Conservation (phyloP, 192 early-diverging fungal genomes). For the Pecoramyces ruminantium region DNA sequence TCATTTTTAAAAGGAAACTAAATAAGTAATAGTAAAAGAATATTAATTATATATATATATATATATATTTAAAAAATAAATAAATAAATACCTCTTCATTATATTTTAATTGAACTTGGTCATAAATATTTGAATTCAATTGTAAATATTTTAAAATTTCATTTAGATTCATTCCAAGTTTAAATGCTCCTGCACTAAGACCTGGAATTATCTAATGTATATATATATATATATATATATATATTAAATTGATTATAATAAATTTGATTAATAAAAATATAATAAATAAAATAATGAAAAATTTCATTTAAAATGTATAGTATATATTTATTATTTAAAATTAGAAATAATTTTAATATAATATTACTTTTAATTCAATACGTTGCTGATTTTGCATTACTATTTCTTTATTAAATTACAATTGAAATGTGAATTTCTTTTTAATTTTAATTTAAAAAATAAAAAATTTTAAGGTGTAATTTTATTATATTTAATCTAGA, state of each 20-base stretch:
- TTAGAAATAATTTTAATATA: too few relatives aligned
- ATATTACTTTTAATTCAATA: not conserved
- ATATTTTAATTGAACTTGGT: not conserved
- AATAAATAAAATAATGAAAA: too few relatives aligned
- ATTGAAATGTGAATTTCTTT: too few relatives aligned
- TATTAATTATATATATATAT: not conserved
- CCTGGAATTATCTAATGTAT: not conserved
- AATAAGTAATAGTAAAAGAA: not conserved
- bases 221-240: not conserved
- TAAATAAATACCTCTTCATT: not conserved
- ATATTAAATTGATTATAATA: too few relatives aligned
- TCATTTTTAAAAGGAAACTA: not conserved
- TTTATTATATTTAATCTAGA: too few relatives aligned
- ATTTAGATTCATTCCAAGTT: not conserved
- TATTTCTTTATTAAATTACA: too few relatives aligned
- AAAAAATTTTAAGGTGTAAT: too few relatives aligned
- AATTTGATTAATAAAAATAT: too few relatives aligned
- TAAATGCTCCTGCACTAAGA: not conserved
- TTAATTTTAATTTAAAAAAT: too few relatives aligned
- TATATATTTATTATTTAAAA: too few relatives aligned
- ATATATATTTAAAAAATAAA: too few relatives aligned
- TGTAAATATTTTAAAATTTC: not conserved
- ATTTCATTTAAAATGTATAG: too few relatives aligned
- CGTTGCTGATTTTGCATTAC: not conserved
- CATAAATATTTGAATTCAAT: not conserved